A percentile compares a stretch with the other conserved stretches of the same genome.
Evolutionary conservation across 2,329 filamentous ascomycete species (phyloP).

Genomic region (Ceratocystiopsis sp.): DNA sequence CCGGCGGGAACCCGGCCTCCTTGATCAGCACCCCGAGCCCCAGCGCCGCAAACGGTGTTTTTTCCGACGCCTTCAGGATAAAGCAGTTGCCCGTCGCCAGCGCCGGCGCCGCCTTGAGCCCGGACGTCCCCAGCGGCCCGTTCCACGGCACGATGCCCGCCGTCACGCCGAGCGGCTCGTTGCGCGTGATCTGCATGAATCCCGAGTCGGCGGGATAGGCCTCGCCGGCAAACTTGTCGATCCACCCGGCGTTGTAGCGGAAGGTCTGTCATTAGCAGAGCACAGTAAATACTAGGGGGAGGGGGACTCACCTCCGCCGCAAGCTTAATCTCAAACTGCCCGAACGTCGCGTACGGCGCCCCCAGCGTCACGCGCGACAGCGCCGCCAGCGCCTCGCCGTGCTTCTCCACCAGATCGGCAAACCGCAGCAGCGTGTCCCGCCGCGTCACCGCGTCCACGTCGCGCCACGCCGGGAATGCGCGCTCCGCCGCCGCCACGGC

Average conservation of each 20-base stretch:
- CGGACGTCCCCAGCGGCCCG: background rate
- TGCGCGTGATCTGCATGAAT: background rate
- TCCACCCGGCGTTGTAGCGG: background rate
- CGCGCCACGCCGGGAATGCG: background rate
- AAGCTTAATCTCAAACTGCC: too few species aligned
- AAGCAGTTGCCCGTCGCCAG: background rate
- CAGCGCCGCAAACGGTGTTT: background rate
- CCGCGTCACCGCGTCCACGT: background rate
- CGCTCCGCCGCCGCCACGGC: background rate
- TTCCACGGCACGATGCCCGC: constrained; percentile 1
- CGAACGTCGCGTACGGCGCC: background rate
- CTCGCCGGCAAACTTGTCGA: constrained; percentile 1
- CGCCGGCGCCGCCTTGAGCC: background rate
- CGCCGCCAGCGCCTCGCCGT: background rate
- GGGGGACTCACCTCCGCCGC: too few species aligned
- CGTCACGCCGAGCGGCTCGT: background rate
- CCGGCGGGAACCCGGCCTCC: constrained; percentile 26
- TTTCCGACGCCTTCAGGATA: background rate
- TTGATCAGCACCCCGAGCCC: background rate
- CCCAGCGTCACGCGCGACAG: background rate
- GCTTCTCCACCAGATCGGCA: background rate
- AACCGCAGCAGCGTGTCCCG: background rate
- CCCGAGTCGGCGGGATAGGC: background rate
- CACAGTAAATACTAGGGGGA: too few species aligned
- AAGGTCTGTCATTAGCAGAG: background rate